Percentiles rank a stretch among this genome's conserved stretches.
These are phyloP conservation scores for Chytriomyces sp. DNA, from an alignment of 192 early-diverging fungal species.

Conservation along the genomic window DNA sequence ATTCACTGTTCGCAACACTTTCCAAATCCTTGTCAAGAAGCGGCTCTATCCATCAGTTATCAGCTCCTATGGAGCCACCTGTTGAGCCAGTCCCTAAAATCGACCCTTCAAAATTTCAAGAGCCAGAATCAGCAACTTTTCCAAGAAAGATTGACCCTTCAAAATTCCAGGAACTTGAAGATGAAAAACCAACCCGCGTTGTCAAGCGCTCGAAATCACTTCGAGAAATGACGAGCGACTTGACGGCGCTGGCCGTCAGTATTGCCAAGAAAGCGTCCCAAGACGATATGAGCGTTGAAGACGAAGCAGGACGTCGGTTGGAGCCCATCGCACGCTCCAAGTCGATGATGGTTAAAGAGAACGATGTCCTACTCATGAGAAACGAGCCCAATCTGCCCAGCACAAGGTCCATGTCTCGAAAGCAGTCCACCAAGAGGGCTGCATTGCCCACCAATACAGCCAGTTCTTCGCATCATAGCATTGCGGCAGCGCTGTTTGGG, in stretches of 20 bases:
- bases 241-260: background rate
- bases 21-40: background rate
- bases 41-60: too few relatives aligned
- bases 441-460: background rate
- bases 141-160: background rate
- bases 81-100: background rate
- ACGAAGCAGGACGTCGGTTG: background rate
- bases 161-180: background rate
- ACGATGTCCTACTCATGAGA: background rate
- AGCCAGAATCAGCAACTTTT: background rate
- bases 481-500: conserved; percentile 26
- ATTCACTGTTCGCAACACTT: background rate
- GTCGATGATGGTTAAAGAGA: conserved; percentile 8
- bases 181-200: background rate
- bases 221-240: background rate
- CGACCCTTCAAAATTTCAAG: background rate
- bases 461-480: background rate
- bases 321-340: conserved; percentile 1
- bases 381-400: background rate
- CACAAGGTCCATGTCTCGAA: too few relatives aligned
- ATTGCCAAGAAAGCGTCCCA: background rate
- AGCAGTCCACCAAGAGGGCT: background rate
- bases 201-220: background rate
- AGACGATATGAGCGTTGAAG: background rate
- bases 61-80: too few relatives aligned